Percentiles rank a stretch among this genome's conserved stretches.
Evolutionary conservation across 2,329 filamentous ascomycete genomes (phyloP).

Genomic region (Chaetomiaceae sp.): DNA sequence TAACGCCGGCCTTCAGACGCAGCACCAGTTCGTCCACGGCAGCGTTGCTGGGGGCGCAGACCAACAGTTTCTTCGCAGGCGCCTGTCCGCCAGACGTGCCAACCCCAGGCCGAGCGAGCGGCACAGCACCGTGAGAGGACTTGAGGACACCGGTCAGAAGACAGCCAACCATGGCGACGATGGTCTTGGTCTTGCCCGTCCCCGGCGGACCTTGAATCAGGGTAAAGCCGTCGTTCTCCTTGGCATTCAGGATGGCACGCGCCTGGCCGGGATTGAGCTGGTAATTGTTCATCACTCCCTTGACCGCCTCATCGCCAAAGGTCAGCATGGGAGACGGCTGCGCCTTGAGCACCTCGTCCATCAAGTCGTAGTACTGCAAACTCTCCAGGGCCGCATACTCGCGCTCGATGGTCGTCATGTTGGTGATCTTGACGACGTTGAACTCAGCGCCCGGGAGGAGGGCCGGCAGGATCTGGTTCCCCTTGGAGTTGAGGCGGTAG

Average conservation of each 20-base stretch:
- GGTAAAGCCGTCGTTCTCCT: constrained; percentile 96
- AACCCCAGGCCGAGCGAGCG: constrained; percentile 39
- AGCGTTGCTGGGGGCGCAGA: constrained; percentile 97
- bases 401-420: constrained; percentile 89
- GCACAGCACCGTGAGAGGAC: constrained; percentile 40
- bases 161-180: constrained; percentile 90
- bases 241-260: constrained; percentile 82
- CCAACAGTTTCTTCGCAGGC: constrained; percentile 75
- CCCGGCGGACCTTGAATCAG: constrained; percentile 93
- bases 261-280: constrained; percentile 84
- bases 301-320: constrained; percentile 70
- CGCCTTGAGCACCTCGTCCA: constrained; percentile 79
- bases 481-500: constrained; percentile 71
- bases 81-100: constrained; percentile 31
- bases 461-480: constrained; percentile 55
- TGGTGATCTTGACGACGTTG: constrained; percentile 78
- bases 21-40: constrained; percentile 95
- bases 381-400: constrained; percentile 91
- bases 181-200: constrained; percentile 98
- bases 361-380: constrained; percentile 91
- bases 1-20: constrained; percentile 83
- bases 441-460: constrained; percentile 68
- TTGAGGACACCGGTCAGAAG: constrained; percentile 60
- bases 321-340: constrained; percentile 84
- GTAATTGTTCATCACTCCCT: constrained; percentile 69